These are phyloP conservation scores for Penicillium cosmopolitanum DNA, from an alignment of 495 filamentous ascomycete species.

Conservation along the genomic window DNA sequence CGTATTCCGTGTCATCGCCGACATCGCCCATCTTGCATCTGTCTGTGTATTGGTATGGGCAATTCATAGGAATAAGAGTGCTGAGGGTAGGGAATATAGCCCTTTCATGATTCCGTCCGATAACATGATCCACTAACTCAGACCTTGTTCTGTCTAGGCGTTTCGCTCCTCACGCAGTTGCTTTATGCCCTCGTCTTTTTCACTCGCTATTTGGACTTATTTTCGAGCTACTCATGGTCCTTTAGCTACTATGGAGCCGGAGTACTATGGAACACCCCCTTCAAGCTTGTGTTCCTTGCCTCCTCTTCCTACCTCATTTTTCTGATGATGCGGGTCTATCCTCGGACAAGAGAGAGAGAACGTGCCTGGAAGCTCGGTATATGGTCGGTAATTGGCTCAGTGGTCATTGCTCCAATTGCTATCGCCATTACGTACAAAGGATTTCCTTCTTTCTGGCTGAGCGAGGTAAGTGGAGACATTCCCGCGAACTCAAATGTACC, in stretches of 20 bases:
- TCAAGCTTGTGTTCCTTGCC: slow-evolving; percentile 84
- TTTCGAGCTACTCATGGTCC: slow-evolving; percentile 46
- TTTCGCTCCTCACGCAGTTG: slow-evolving; percentile 91
- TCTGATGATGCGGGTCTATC: slow-evolving; percentile 83
- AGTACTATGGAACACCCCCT: slow-evolving; percentile 57
- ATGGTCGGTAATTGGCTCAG: slow-evolving; percentile 60
- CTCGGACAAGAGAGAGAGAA: slow-evolving; percentile 87
- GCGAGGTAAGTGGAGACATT: slow-evolving; percentile 52
- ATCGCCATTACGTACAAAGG: slow-evolving; percentile 60
- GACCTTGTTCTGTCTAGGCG: slow-evolving; percentile 53
- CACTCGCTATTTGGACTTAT: slow-evolving; percentile 84
- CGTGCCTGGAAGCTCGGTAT: slow-evolving; percentile 85
- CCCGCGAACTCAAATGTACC: neutral
- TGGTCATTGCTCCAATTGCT: slow-evolving; percentile 66
- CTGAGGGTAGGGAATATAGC: slow-evolving; percentile 67
- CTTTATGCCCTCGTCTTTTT: slow-evolving; percentile 88
- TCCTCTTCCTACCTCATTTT: slow-evolving; percentile 86
- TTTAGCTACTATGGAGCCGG: slow-evolving; percentile 10
- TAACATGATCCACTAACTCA: slow-evolving; percentile 8
- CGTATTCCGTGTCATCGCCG: slow-evolving; percentile 78
- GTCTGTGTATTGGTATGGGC: slow-evolving; percentile 90
- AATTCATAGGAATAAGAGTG: slow-evolving; percentile 84
- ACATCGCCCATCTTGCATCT: slow-evolving; percentile 79
- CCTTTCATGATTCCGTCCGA: neutral
- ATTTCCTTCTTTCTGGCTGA: slow-evolving; percentile 47